Evolutionary conservation across 2,329 filamentous ascomycete genomes (phyloP), one percentile per base, ranked within the genome.

Genomic region (Neocucurbitaria cava): DNA sequence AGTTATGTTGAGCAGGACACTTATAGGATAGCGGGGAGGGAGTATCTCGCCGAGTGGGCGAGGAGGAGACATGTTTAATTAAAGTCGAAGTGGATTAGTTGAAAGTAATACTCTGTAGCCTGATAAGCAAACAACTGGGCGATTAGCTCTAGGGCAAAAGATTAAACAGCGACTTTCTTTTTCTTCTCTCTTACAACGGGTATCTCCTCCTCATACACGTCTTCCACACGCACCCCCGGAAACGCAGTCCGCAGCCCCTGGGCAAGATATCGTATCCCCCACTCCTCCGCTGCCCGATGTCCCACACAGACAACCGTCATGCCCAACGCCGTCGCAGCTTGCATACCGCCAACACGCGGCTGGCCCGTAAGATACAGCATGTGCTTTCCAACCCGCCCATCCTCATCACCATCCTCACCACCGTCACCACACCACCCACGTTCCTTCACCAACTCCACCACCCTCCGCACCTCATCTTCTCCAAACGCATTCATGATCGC

Each of bases 401-500:
- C n/a, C n/a, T n/a, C n/a, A n/a, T n/a, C n/a, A n/a, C n/a, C n/a
- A n/a, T n/a, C n/a, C n/a, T n/a, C n/a, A n/a, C n/a, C n/a, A n/a
- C n/a, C n/a, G n/a, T n/a, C n/a, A n/a, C n/a, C n/a, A 9, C 24
- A 54, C 71, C 70, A 73, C 1, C 61, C 62, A 8, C 54, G 56
- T 43, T 66, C 49, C 21, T 59, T 48, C 7, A 69, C 65, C 39
- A 66, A 59, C 8, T 70, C 66, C 1, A 76, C 11, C 5, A 77
- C 74, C 5, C 75, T 62, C 33, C 68, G 49, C 1, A 78, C 70
- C 47, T 76, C 74, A 3, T 74, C 70, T 6, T 70, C 62, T 41
- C 72, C 66, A 45, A 78, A 78, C 0, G 75, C 76, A 46, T 77
- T 78, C 76, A 78, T 78, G 30, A 77, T 75, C 3, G 76, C 76